Conservation (phyloP, 2,329 filamentous ascomycete species). For the Zarea fungicola region DNA sequence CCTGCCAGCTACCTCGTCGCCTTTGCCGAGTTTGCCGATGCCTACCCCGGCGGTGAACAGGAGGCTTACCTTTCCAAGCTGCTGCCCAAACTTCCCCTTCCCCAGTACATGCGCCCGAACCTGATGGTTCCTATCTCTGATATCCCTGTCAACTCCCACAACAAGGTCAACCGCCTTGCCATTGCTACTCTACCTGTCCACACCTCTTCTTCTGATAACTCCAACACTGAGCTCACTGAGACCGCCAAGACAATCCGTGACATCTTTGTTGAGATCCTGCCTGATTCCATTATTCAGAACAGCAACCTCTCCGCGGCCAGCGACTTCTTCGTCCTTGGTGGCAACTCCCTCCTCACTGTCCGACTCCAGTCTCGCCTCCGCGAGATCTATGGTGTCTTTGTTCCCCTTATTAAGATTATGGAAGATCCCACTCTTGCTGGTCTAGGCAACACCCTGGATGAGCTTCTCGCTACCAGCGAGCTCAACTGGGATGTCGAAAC, state of each 20-base stretch:
- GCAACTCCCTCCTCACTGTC: constrained; percentile 37
- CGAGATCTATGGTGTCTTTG: constrained; percentile 23
- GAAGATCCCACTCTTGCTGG: constrained; percentile 29
- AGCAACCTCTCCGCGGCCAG: constrained; percentile 18
- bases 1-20: constrained; percentile 23
- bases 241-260: constrained; percentile 11
- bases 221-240: constrained; percentile 4
- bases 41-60: constrained; percentile 10
- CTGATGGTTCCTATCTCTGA: constrained; percentile 1
- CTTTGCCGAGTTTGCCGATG: constrained; percentile 21
- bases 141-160: constrained; percentile 11
- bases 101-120: constrained; percentile 16
- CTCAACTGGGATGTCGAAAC: constrained; percentile 11
- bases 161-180: constrained; percentile 13
- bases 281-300: constrained; percentile 16
- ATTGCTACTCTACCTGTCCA: constrained; percentile 10
- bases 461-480: constrained; percentile 19
- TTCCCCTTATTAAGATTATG: constrained; percentile 34
- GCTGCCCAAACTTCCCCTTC: constrained; percentile 8
- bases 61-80: constrained; percentile 12
- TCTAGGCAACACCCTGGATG: constrained; percentile 32
- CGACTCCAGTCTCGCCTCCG: constrained; percentile 32
- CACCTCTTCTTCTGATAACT: constrained; percentile 2
- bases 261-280: constrained; percentile 17
- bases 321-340: constrained; percentile 40